Evolutionary conservation across 768 basidiomycete species (phyloP), one percentile per base, ranked within the genome.

Genomic region (Strobilomyces echinocephalus): DNA sequence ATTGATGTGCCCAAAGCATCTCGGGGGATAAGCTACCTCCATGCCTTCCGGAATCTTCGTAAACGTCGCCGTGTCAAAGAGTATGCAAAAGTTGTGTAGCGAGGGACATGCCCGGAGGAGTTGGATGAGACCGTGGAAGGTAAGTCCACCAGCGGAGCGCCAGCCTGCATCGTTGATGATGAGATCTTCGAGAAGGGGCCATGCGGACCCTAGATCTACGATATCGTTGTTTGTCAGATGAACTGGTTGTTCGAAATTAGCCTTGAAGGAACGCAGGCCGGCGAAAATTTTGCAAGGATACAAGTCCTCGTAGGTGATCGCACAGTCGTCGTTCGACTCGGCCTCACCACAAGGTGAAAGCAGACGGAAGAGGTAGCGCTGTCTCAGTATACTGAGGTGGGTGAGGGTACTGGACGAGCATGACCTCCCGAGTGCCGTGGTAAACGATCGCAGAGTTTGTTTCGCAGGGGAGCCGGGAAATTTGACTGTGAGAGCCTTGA

Each of bases 341-440:
- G 33, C 5, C 14, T 33, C 30, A 16, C 45, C 35, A 20, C 21
- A 20, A 3, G 36, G 12, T 1, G 3, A 33, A 7, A 50, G 35
- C 14, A 20, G 48, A 21, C 24, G 35, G 5, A 15, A 16, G n/a
- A 51, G 35, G 36, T 14, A 26, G 36, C 41, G 21, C 28, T 51
- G 36, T 10, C 35, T 56, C 16, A 47, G 46, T 24, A 56, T 33
- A 10, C 40, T 28, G 55, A 54, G 52, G 40, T 39, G 21, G 21
- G 18, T 48, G 20, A 56, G 46, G 1, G 46, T 28, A 30, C 18
- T 14, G 1, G 43, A n/a, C 15, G 44, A 52, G 24, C 49, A 52
- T 3, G 31, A 10, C 9, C 20, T 40, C n/a, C 36, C 11, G 9
- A 54, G 49, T 8, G 36, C 20, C 21, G n/a, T 33, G 43, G 16